phyloP scores from a whole-genome alignment of 202 grass and related monocot species.

The Panicum hallii region DNA sequence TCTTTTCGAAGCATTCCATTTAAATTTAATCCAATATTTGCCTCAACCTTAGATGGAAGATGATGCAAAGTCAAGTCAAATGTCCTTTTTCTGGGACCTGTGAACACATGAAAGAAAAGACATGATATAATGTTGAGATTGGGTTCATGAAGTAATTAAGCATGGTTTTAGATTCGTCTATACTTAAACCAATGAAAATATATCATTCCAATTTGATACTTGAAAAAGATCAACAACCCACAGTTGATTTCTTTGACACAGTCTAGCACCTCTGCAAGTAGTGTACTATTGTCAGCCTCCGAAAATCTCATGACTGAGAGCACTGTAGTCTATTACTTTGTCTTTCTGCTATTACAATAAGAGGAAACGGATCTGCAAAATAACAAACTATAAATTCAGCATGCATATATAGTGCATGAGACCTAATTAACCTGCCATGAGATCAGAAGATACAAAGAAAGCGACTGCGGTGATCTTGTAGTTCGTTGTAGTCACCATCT shows the following conservation, averaged over 20 bases:
- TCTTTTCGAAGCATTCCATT: background rate
- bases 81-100: slow-evolving; percentile 6
- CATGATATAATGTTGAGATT: background rate
- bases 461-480: background rate
- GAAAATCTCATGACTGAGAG: background rate
- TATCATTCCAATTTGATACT: slow-evolving; percentile 6
- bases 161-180: slow-evolving; percentile 49
- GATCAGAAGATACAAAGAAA: background rate
- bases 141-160: slow-evolving; percentile 6
- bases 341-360: background rate
- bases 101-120: slow-evolving; percentile 21
- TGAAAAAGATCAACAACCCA: background rate
- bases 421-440: background rate
- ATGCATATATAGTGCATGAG: background rate
- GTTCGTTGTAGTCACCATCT: background rate
- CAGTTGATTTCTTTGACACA: slow-evolving; percentile 13
- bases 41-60: background rate
- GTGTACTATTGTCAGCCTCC: slow-evolving; percentile 32
- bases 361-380: background rate
- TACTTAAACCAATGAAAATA: background rate
- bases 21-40: background rate
- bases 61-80: slow-evolving; percentile 25
- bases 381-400: background rate
- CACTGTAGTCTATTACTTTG: background rate
- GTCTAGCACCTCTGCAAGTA: background rate